Percentiles rank a stretch among this genome's conserved stretches.
Conservation (phyloP, 768 basidiomycete species). For the Mycena maculata region DNA sequence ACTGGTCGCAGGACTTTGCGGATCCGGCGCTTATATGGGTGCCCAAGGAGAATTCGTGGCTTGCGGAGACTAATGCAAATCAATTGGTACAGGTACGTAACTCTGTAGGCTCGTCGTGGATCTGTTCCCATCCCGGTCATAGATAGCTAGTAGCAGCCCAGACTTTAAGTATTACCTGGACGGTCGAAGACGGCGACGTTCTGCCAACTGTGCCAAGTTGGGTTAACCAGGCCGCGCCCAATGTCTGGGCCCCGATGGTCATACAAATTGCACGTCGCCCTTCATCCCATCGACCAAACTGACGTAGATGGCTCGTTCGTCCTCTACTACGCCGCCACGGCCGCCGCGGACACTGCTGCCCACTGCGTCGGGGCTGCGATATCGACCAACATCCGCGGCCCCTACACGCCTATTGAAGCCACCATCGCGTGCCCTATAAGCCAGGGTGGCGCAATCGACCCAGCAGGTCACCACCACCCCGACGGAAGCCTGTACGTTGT, state of each 20-base stretch:
- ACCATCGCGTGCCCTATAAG: constrained; percentile 40
- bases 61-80: constrained; percentile 17
- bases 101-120: not conserved
- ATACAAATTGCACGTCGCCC: constrained; percentile 13
- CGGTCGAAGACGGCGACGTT: constrained; percentile 24
- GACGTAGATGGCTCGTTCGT: not conserved
- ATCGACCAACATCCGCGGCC: constrained; percentile 38
- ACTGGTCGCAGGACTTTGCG: constrained; percentile 30
- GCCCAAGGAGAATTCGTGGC: constrained; percentile 21
- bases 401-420: constrained; percentile 38
- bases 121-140: not conserved
- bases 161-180: constrained; percentile 38
- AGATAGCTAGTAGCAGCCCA: constrained; percentile 14
- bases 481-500: constrained; percentile 42
- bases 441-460: constrained; percentile 44
- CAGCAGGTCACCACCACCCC: constrained; percentile 39
- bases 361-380: constrained; percentile 46
- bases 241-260: constrained; percentile 40
- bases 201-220: constrained; percentile 35
- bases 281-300: not conserved
- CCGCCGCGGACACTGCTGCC: constrained; percentile 17
- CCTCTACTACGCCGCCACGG: constrained; percentile 29
- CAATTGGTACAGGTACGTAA: constrained; percentile 23
- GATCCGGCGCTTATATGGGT: constrained; percentile 31
- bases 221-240: constrained; percentile 16